A percentile compares a stretch with the other conserved stretches of the same genome.
Evolutionary conservation across 2,329 filamentous ascomycete species (phyloP).

Genomic region (Pestalotiopsis sp.): DNA sequence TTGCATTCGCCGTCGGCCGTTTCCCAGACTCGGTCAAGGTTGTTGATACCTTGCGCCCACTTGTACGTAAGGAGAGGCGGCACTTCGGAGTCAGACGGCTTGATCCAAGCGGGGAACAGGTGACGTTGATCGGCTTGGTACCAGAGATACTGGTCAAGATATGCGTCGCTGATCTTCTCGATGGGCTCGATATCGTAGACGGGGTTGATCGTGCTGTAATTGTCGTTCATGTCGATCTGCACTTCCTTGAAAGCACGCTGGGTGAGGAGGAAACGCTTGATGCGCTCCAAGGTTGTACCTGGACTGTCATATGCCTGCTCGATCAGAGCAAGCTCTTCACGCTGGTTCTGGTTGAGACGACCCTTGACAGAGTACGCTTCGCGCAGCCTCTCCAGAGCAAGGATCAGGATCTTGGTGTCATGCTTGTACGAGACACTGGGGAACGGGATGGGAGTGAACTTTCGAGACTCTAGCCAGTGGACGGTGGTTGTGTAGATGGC

Average conservation of each 20-base stretch:
- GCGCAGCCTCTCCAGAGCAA: conserved; percentile 88
- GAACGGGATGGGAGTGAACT: conserved; percentile 98
- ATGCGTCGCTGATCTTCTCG: conserved; percentile 98
- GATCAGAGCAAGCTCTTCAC: conserved; percentile 93
- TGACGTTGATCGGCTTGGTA: conserved; percentile 98
- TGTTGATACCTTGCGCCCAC: conserved; percentile 99
- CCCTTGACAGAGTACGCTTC: conserved; percentile 99
- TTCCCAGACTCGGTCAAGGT: conserved; percentile 93
- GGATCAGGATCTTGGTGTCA: conserved; percentile 96
- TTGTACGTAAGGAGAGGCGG: conserved; percentile 95
- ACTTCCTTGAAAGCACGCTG: conserved; percentile 99
- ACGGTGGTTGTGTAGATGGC: conserved; percentile 99
- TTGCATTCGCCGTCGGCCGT: conserved; percentile 94
- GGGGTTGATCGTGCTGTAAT: conserved; percentile 98
- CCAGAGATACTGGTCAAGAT: conserved; percentile 98
- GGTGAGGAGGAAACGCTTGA: conserved; percentile 96
- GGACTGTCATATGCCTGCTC: conserved; percentile 98
- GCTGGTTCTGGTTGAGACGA: conserved; percentile 93
- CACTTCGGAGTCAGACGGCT: conserved; percentile 97
- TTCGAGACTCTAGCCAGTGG: conserved; percentile 97
- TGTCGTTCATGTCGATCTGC: conserved; percentile 99
- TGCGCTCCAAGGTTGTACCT: conserved; percentile 90
- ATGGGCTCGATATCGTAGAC: conserved; percentile 99
- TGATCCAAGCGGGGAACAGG: conserved; percentile 98
- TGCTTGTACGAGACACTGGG: conserved; percentile 99